Percentiles rank a stretch among this genome's conserved stretches.
phyloP scores from a whole-genome alignment of 164 flowering plant species.

The Cinnamomum chago region DNA sequence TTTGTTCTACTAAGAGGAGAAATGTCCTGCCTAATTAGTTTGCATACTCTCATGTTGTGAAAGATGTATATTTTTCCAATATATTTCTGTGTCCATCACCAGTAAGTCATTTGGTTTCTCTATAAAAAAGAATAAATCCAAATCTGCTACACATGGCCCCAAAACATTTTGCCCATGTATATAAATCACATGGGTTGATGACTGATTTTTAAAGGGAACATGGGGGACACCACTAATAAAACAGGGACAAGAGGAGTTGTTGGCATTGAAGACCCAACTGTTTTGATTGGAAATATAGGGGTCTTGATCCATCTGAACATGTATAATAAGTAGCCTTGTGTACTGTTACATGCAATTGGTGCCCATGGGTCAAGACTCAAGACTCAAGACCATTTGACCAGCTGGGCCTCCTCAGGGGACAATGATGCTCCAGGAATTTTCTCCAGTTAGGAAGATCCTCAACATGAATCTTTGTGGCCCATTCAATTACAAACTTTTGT shows the following conservation, averaged over 20 bases:
- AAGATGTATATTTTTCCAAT: too few species aligned
- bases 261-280: neutral
- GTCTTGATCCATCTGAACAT: neutral
- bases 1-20: neutral
- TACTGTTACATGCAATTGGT: too few species aligned
- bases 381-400: too few species aligned
- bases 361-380: too few species aligned
- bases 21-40: neutral
- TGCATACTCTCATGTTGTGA: neutral
- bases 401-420: too few species aligned
- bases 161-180: neutral
- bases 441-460: too few species aligned
- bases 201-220: neutral
- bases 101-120: neutral
- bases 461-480: too few species aligned
- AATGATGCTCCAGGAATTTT: too few species aligned
- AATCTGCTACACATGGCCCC: neutral
- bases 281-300: neutral
- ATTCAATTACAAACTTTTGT: too few species aligned
- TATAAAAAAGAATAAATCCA: neutral
- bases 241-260: neutral
- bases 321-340: too few species aligned
- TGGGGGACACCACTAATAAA: neutral
- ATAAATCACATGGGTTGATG: slow-evolving; percentile 1
- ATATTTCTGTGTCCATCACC: too few species aligned